Evolutionary conservation across 495 filamentous ascomycete species (phyloP).

Genomic region (Trichoderma orchidacearum): DNA sequence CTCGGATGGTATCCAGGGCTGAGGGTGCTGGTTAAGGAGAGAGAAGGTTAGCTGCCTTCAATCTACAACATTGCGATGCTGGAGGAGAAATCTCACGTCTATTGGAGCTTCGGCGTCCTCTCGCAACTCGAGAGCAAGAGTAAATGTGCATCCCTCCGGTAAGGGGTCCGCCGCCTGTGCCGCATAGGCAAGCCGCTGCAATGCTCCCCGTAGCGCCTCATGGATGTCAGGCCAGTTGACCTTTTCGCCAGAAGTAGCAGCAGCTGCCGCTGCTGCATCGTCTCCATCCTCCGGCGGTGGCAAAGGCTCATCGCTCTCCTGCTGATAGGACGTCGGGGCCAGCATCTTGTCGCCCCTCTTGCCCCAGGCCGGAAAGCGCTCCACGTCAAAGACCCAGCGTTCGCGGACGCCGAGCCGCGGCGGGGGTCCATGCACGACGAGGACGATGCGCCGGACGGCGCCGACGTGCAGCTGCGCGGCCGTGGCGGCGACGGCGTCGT

Average conservation of each 20-base stretch:
- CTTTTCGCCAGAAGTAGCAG: constrained; percentile 4
- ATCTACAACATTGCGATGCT: too few species aligned
- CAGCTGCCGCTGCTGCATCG: not conserved
- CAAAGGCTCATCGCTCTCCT: too few species aligned
- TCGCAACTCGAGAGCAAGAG: constrained; percentile 71
- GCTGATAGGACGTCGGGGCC: not conserved
- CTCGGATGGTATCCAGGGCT: constrained; percentile 52
- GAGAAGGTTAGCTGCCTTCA: too few species aligned
- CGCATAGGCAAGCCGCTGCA: constrained; percentile 36
- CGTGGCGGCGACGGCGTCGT: constrained; percentile 65
- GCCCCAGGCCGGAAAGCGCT: constrained; percentile 54
- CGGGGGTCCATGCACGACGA: constrained; percentile 3
- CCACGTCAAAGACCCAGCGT: constrained; percentile 76
- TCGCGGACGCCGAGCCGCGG: constrained; percentile 41
- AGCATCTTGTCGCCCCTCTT: constrained; percentile 1
- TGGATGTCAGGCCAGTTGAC: constrained; percentile 28
- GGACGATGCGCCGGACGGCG: constrained; percentile 32
- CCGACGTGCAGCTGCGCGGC: constrained; percentile 57
- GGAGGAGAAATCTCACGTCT: constrained; percentile 27
- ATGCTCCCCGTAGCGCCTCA: constrained; percentile 33
- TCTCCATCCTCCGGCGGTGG: constrained; percentile 5
- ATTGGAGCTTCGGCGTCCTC: constrained; percentile 65
- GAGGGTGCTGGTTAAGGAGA: constrained; percentile 46
- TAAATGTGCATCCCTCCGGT: constrained; percentile 70
- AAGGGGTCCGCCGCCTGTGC: constrained; percentile 49